Percentiles rank a stretch among this genome's conserved stretches.
phyloP scores from a whole-genome alignment of 164 flowering plant genomes.

The Macadamia integrifolia region DNA sequence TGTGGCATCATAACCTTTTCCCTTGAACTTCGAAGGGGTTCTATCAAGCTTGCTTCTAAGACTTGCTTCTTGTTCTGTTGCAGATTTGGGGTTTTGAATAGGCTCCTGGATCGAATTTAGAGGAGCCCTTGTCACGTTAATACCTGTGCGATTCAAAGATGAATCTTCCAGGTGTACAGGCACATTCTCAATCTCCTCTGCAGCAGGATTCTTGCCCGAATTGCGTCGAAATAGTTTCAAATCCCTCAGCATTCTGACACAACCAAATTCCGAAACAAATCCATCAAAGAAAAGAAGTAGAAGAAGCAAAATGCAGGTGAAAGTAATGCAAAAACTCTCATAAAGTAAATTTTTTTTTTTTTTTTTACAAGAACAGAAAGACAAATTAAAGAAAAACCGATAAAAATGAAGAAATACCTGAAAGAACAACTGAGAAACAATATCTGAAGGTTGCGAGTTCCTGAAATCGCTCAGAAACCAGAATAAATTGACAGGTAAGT shows the following conservation, averaged over 20 bases:
- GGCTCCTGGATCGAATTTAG: conserved; percentile 59
- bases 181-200: conserved; percentile 74
- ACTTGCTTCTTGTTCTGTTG: conserved; percentile 36
- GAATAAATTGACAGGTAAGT: not conserved
- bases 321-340: not conserved
- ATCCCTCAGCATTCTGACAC: conserved; percentile 74
- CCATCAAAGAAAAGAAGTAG: too few relatives aligned
- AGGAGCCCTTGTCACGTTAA: conserved; percentile 51
- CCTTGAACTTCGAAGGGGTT: conserved; percentile 62
- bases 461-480: conserved; percentile 18
- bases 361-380: not conserved
- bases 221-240: conserved; percentile 54
- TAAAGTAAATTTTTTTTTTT: too few relatives aligned
- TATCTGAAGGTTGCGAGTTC: conserved; percentile 17
- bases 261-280: not conserved
- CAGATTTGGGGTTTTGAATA: conserved; percentile 26
- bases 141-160: conserved; percentile 9
- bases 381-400: not conserved
- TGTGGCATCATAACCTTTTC: conserved; percentile 28
- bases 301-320: not conserved
- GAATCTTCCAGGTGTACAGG: conserved; percentile 39
- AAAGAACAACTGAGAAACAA: conserved; percentile 36
- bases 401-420: conserved; percentile 15
- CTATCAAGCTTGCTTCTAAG: conserved; percentile 41
- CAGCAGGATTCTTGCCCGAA: conserved; percentile 34